These are phyloP conservation scores for Alternaria hordeiaustralica DNA, from an alignment of 2,329 filamentous ascomycete species.

Conservation along the genomic window DNA sequence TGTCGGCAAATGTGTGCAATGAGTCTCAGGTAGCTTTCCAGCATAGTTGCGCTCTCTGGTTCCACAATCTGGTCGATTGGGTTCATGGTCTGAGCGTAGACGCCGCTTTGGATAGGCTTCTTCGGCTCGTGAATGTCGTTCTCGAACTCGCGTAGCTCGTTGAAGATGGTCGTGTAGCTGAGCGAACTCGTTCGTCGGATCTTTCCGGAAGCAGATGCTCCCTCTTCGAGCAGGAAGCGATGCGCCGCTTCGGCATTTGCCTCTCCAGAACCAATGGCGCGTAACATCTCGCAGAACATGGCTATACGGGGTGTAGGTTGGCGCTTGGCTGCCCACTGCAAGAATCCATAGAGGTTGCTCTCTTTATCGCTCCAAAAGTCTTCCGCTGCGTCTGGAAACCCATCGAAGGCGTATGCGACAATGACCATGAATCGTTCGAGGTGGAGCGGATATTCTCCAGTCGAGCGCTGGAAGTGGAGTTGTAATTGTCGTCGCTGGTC, in stretches of 20 bases:
- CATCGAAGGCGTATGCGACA: conserved; percentile 89
- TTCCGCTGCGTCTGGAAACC: conserved; percentile 80
- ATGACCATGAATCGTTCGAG: conserved; percentile 91
- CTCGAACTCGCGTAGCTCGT: conserved; percentile 85
- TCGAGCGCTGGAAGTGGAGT: conserved; percentile 53
- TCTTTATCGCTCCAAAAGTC: conserved; percentile 93
- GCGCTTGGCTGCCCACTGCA: conserved; percentile 95
- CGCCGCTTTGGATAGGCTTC: conserved; percentile 68
- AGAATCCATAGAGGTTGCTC: conserved; percentile 90
- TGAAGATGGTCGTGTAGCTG: conserved; percentile 92
- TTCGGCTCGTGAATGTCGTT: conserved; percentile 75
- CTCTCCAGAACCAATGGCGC: conserved; percentile 82
- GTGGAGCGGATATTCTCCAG: conserved; percentile 62
- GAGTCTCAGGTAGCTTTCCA: conserved; percentile 90
- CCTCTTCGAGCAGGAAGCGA: conserved; percentile 87
- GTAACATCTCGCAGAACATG: conserved; percentile 95
- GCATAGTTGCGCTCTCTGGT: conserved; percentile 93
- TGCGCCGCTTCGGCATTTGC: conserved; percentile 86
- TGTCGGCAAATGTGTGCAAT: conserved; percentile 81
- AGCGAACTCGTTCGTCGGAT: conserved; percentile 83
- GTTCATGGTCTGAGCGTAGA: conserved; percentile 48
- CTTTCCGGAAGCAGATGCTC: conserved; percentile 70
- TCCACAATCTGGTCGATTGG: conserved; percentile 71
- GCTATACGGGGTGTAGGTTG: conserved; percentile 96
- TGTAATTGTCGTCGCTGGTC: conserved; percentile 69